Conservation (phyloP, 495 filamentous ascomycete genomes). For the Haplographium delicatum region DNA sequence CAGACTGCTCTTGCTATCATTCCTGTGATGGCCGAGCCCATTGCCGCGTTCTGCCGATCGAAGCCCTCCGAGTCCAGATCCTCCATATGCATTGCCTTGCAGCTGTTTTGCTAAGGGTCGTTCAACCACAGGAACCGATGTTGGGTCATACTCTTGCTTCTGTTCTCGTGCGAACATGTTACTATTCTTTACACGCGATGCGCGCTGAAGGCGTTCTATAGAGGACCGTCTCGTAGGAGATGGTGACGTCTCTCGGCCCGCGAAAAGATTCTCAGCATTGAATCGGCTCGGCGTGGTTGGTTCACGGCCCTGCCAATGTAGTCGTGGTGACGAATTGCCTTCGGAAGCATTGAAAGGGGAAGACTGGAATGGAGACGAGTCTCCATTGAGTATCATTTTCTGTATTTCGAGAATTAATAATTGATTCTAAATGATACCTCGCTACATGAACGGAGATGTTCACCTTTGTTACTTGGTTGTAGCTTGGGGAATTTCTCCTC, state of each 20-base stretch:
- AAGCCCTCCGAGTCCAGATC: constrained; percentile 40
- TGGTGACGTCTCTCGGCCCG: constrained; percentile 51
- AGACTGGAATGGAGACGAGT: constrained; percentile 71
- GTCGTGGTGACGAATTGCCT: constrained; percentile 61
- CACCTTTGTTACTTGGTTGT: constrained; percentile 66
- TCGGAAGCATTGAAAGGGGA: constrained; percentile 58
- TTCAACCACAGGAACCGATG: constrained; percentile 66
- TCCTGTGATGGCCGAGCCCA: constrained; percentile 35
- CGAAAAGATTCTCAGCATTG: constrained; percentile 66
- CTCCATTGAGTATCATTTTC: constrained; percentile 52
- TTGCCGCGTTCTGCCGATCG: constrained; percentile 35
- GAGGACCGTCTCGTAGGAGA: constrained; percentile 74
- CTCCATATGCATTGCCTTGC: constrained; percentile 58
- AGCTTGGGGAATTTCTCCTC: constrained; percentile 70
- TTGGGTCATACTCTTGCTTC: constrained; percentile 84
- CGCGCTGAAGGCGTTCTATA: constrained; percentile 87
- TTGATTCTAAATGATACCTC: too few relatives aligned
- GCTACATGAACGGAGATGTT: constrained; percentile 18
- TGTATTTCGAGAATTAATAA: constrained; percentile 22
- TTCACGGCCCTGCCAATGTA: constrained; percentile 83
- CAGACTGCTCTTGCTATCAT: constrained; percentile 45
- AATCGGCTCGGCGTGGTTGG: constrained; percentile 57
- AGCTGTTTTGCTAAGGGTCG: constrained; percentile 68
- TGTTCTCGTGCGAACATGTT: constrained; percentile 88
- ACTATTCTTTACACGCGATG: constrained; percentile 93